A percentile compares a stretch with the other conserved stretches of the same genome.
Evolutionary conservation across 2,329 filamentous ascomycete genomes (phyloP).

Genomic region (Fusarium anguioides): DNA sequence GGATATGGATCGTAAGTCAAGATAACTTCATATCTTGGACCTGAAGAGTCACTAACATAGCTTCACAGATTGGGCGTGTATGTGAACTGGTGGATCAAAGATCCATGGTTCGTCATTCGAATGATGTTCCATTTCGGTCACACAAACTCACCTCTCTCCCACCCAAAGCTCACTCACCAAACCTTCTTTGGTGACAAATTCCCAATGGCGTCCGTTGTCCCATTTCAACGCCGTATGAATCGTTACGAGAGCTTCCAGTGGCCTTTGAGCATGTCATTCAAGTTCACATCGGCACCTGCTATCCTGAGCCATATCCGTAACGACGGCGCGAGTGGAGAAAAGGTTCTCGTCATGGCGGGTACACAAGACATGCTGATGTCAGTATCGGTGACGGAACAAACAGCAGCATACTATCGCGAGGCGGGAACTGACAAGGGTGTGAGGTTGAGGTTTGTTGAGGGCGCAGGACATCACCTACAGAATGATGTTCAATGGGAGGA

Average conservation of each 20-base stretch:
- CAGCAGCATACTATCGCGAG: slow-evolving; percentile 49
- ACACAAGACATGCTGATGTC: slow-evolving; percentile 57
- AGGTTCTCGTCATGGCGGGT: slow-evolving; percentile 55
- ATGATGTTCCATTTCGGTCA: slow-evolving; percentile 60
- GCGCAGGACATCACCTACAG: slow-evolving; percentile 64
- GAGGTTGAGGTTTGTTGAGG: slow-evolving; percentile 54
- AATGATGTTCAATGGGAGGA: slow-evolving; percentile 62
- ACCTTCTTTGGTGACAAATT: slow-evolving; percentile 63
- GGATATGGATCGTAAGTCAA: slow-evolving; percentile 51
- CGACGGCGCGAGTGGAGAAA: slow-evolving; percentile 29
- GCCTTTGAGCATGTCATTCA: slow-evolving; percentile 60
- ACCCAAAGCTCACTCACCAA: slow-evolving; percentile 58
- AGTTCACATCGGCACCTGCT: slow-evolving; percentile 55
- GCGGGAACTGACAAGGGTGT: slow-evolving; percentile 49
- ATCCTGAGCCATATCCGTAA: slow-evolving; percentile 53
- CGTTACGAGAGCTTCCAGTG: slow-evolving; percentile 65
- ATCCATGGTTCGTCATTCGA: slow-evolving; percentile 61
- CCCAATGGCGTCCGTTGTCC: slow-evolving; percentile 52
- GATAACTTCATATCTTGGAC: neutral
- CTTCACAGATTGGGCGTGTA: slow-evolving; percentile 57
- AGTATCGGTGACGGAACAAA: slow-evolving; percentile 49
- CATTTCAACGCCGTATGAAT: slow-evolving; percentile 57
- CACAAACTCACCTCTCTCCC: slow-evolving; percentile 63
- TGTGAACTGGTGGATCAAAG: slow-evolving; percentile 57
- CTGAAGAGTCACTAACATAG: slow-evolving; percentile 2